Percentiles rank a stretch among this genome's conserved stretches.
Conservation (phyloP, 345 rosid species). For the Lepidium didymum region DNA sequence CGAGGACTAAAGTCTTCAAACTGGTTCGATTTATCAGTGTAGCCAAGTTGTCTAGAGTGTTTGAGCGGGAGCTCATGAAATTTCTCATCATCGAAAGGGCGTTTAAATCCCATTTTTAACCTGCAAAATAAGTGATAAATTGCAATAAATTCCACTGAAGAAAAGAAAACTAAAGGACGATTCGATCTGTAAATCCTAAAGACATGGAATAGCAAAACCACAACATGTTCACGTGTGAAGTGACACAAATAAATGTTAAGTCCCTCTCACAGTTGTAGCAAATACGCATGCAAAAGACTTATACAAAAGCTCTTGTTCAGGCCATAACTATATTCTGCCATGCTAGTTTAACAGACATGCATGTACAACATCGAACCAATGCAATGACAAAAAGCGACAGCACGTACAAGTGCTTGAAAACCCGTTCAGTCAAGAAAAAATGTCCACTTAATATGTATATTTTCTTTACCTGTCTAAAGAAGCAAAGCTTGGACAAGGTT, state of each 20-base stretch:
- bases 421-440: background rate
- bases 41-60: slow-evolving; percentile 36
- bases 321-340: background rate
- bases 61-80: slow-evolving; percentile 37
- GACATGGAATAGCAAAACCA: background rate
- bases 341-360: background rate
- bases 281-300: background rate
- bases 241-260: background rate
- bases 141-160: background rate
- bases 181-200: background rate
- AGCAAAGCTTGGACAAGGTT: slow-evolving; percentile 9
- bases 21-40: slow-evolving; percentile 25
- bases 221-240: background rate
- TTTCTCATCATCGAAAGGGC: slow-evolving; percentile 45
- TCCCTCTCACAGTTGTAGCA: background rate
- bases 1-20: slow-evolving; percentile 26
- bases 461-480: slow-evolving; percentile 25
- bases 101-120: slow-evolving; percentile 41
- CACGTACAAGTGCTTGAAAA: background rate
- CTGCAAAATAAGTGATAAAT: background rate
- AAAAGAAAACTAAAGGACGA: background rate
- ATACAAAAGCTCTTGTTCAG: background rate
- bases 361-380: background rate
- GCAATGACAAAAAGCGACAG: background rate
- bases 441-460: background rate